phyloP scores from a whole-genome alignment of 1,284 basidiomycete species.

The Trichosporon asahii region DNA sequence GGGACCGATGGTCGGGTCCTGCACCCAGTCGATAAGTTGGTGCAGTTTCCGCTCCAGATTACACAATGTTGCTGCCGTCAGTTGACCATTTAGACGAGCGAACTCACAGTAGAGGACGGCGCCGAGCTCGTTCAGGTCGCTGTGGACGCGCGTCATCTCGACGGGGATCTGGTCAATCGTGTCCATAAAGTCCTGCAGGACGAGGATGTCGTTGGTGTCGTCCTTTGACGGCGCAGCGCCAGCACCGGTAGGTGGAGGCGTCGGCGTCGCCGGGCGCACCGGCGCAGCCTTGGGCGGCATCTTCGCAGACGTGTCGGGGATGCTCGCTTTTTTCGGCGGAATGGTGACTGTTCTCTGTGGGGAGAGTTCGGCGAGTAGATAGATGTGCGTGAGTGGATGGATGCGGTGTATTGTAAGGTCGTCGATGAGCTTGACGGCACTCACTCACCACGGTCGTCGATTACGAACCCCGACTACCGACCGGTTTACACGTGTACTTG shows the following conservation, averaged over 20 bases:
- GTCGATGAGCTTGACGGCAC: too few species aligned
- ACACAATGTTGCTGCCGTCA: conserved; percentile 62
- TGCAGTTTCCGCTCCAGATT: conserved; percentile 74
- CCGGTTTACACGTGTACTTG: background rate
- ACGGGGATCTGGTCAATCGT: conserved; percentile 89
- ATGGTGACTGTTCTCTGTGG: background rate
- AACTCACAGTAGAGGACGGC: conserved; percentile 76
- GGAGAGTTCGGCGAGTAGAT: too few species aligned
- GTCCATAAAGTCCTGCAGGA: conserved; percentile 77
- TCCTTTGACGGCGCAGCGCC: conserved; percentile 51
- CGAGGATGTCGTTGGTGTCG: conserved; percentile 48
- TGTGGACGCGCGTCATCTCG: conserved; percentile 89
- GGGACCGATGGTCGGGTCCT: conserved; percentile 64
- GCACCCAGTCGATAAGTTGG: conserved; percentile 67
- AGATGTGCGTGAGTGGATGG: background rate
- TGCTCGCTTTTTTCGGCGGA: background rate
- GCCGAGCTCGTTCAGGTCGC: conserved; percentile 94
- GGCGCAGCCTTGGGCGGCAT: conserved; percentile 43
- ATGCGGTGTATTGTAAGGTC: background rate
- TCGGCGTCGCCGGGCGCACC: conserved; percentile 44
- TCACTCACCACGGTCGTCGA: background rate
- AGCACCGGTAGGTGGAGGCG: conserved; percentile 62
- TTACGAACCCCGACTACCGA: background rate
- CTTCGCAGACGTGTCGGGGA: background rate
- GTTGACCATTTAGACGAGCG: background rate